Evolutionary conservation across 495 filamentous ascomycete species (phyloP).

Genomic region (Penicillium daleae): DNA sequence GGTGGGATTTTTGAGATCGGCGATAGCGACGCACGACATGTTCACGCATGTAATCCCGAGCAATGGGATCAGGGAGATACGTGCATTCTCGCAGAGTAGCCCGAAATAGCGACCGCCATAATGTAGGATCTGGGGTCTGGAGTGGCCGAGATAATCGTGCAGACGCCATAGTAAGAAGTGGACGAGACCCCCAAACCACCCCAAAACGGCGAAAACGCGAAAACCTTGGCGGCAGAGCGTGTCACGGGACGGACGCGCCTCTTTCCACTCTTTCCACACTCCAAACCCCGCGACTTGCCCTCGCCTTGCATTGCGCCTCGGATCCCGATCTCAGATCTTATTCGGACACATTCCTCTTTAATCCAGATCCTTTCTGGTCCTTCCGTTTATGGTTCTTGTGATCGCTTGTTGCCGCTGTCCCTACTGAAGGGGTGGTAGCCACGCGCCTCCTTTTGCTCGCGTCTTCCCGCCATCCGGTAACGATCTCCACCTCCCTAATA

Average conservation of each 20-base stretch:
- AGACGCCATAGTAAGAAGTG: constrained; percentile 27
- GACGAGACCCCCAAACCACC: constrained; percentile 15
- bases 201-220: constrained; percentile 35
- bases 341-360: constrained; percentile 26
- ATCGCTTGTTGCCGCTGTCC: constrained; percentile 30
- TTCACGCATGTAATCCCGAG: constrained; percentile 60
- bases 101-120: constrained; percentile 70
- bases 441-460: constrained; percentile 44
- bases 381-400: constrained; percentile 24
- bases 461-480: constrained; percentile 36
- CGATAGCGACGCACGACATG: constrained; percentile 64
- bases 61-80: constrained; percentile 78
- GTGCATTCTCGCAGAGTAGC: constrained; percentile 81
- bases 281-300: constrained; percentile 29
- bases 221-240: constrained; percentile 31
- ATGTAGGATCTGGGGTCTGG: neutral
- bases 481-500: constrained; percentile 23
- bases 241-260: constrained; percentile 42
- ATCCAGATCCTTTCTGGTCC: constrained; percentile 4
- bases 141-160: constrained; percentile 13
- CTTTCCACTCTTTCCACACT: constrained; percentile 26
- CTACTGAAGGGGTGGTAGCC: constrained; percentile 33
- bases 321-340: constrained; percentile 17
- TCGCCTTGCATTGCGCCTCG: constrained; percentile 30
- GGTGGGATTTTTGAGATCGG: constrained; percentile 22